Evolutionary conservation across 495 filamentous ascomycete species (phyloP).

Genomic region (Chlorociboria aeruginascens): DNA sequence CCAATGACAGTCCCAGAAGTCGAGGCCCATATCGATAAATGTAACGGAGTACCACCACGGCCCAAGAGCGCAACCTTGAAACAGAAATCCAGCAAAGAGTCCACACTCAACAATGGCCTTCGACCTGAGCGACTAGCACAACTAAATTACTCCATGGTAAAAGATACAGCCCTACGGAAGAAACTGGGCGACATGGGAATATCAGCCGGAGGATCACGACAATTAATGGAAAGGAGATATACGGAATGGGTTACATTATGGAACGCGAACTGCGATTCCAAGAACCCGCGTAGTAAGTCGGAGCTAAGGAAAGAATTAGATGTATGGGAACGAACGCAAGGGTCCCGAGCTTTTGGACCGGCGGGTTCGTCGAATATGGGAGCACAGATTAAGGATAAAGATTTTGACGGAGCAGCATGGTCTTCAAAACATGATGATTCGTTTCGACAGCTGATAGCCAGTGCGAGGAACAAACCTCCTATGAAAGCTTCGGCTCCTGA

Average conservation of each 20-base stretch:
- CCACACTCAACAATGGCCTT: slow-evolving; percentile 5
- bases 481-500: not conserved
- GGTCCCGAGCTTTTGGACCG: slow-evolving; percentile 30
- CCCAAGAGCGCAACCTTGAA: slow-evolving; percentile 2
- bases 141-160: slow-evolving; percentile 71
- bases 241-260: slow-evolving; percentile 90
- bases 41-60: slow-evolving; percentile 15
- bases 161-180: slow-evolving; percentile 60
- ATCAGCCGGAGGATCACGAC: slow-evolving; percentile 50
- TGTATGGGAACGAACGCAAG: slow-evolving; percentile 71
- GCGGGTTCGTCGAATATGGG: slow-evolving; percentile 5
- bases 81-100: slow-evolving; percentile 4
- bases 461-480: slow-evolving; percentile 37
- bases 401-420: slow-evolving; percentile 75
- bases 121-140: slow-evolving; percentile 40
- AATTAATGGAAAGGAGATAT: slow-evolving; percentile 64
- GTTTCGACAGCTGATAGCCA: slow-evolving; percentile 64
- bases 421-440: slow-evolving; percentile 55
- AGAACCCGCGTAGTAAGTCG: slow-evolving; percentile 50
- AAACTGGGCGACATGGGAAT: slow-evolving; percentile 80
- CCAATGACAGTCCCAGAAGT: slow-evolving; percentile 69
- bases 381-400: slow-evolving; percentile 37
- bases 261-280: slow-evolving; percentile 92
- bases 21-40: slow-evolving; percentile 61
- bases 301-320: slow-evolving; percentile 70